Conservation (phyloP, 352 stramenopile genomes). For the Pythium scleroteichum region DNA sequence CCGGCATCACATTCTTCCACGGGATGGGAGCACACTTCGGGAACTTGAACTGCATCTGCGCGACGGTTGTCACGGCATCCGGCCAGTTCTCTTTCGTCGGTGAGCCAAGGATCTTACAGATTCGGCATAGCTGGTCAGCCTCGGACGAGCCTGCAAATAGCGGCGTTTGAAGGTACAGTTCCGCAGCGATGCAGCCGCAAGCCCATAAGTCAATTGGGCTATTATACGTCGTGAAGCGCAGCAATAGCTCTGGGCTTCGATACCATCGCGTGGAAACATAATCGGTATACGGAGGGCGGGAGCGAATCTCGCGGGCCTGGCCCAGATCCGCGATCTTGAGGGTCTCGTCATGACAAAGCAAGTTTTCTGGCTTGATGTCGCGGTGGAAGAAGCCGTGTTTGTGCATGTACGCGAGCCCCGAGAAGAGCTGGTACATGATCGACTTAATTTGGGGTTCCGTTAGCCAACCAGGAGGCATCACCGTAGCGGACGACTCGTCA, state of each 20-base stretch:
- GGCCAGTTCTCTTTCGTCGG: constrained; percentile 90
- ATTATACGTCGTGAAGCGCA: constrained; percentile 73
- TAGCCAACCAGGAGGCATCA: constrained; percentile 36
- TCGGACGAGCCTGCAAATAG: constrained; percentile 90
- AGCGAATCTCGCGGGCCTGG: constrained; percentile 74
- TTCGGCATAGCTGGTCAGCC: constrained; percentile 96
- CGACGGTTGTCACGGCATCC: constrained; percentile 87
- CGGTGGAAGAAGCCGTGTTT: constrained; percentile 85
- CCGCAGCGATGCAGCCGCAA: constrained; percentile 81
- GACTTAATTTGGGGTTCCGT: constrained; percentile 69
- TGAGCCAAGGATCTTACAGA: constrained; percentile 91
- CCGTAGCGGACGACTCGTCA: background rate
- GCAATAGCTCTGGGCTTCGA: constrained; percentile 66
- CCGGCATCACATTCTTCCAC: constrained; percentile 71
- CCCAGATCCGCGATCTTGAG: constrained; percentile 80
- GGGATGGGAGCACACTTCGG: constrained; percentile 82
- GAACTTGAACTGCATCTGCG: constrained; percentile 92
- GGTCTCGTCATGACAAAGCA: constrained; percentile 57
- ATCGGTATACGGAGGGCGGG: constrained; percentile 66
- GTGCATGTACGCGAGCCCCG: constrained; percentile 76
- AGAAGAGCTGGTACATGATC: constrained; percentile 81
- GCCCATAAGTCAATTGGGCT: constrained; percentile 84
- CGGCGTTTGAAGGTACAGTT: constrained; percentile 68
- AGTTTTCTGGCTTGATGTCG: constrained; percentile 83
- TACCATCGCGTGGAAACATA: constrained; percentile 84